Conservation (phyloP, 345 rosid species). For the Pugionium dolabratum region DNA sequence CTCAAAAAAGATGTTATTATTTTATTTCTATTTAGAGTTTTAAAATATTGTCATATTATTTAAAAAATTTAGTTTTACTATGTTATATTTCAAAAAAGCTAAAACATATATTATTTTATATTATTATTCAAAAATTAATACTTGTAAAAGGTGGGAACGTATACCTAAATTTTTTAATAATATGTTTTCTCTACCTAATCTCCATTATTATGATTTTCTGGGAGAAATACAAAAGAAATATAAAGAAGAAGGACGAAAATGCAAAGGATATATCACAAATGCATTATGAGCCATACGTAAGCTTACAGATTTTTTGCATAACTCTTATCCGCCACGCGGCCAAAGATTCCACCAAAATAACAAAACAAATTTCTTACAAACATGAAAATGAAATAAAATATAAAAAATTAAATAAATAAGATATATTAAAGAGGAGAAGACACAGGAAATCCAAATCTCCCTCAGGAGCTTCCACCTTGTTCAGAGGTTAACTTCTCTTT, state of each 20-base stretch:
- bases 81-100: no score
- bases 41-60: no score
- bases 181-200: no score
- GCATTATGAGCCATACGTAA: slow-evolving; percentile 38
- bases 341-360: slow-evolving; percentile 18
- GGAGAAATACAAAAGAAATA: no score
- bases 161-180: no score
- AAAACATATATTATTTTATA: no score
- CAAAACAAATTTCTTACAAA: slow-evolving; percentile 12
- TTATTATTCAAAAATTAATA: no score
- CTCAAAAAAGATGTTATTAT: no score
- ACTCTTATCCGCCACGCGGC: slow-evolving; percentile 81
- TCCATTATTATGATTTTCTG: neutral
- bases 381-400: neutral
- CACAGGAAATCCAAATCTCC: neutral
- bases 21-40: no score
- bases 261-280: slow-evolving; percentile 19
- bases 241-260: slow-evolving; percentile 4
- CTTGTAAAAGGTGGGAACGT: no score
- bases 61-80: no score
- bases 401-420: neutral
- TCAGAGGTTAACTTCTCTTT: slow-evolving; percentile 37
- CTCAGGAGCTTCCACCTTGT: slow-evolving; percentile 34
- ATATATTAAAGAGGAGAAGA: slow-evolving; percentile 40
- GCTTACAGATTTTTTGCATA: slow-evolving; percentile 21